phyloP scores from a whole-genome alignment of 2,329 filamentous ascomycete genomes.

The Onygenales sp. region DNA sequence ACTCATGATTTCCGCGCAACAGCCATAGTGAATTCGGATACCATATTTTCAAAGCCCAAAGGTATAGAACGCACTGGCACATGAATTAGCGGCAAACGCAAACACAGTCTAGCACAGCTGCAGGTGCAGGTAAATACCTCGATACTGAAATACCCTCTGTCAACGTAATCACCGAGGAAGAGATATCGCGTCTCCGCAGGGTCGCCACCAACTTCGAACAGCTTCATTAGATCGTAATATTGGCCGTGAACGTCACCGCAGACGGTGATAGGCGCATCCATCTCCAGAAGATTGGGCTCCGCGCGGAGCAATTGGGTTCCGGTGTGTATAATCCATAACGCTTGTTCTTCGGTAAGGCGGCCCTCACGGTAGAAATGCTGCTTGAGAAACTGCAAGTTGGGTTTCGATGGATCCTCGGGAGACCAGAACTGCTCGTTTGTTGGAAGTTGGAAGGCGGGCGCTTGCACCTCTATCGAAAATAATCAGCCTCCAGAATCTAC shows the following conservation, averaged over 20 bases:
- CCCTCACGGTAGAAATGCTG: conserved; percentile 98
- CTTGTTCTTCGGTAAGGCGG: conserved; percentile 92
- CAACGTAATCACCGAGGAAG: conserved; percentile 96
- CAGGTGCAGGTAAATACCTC: conserved; percentile 46
- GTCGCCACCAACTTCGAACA: conserved; percentile 96
- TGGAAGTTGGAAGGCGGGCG: conserved; percentile 84
- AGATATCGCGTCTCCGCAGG: conserved; percentile 93
- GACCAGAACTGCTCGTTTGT: conserved; percentile 93
- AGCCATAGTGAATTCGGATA: conserved; percentile 97
- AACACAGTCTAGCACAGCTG: not conserved
- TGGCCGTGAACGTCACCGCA: conserved; percentile 98
- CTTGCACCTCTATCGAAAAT: conserved; percentile 71
- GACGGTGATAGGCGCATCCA: conserved; percentile 98
- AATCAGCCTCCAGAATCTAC: not conserved
- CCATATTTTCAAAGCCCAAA: conserved; percentile 98
- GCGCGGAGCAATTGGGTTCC: conserved; percentile 79
- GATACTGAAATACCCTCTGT: conserved; percentile 97
- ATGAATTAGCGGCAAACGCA: conserved; percentile 21
- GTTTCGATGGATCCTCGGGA: conserved; percentile 74
- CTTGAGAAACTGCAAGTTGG: conserved; percentile 88
- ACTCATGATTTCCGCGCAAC: conserved; percentile 95
- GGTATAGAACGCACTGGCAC: conserved; percentile 75
- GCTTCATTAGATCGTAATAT: conserved; percentile 99
- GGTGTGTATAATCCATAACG: conserved; percentile 83
- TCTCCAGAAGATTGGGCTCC: conserved; percentile 94